Evolutionary conservation across 345 rosid species (phyloP).

Genomic region (Sisymbrium altissimum): DNA sequence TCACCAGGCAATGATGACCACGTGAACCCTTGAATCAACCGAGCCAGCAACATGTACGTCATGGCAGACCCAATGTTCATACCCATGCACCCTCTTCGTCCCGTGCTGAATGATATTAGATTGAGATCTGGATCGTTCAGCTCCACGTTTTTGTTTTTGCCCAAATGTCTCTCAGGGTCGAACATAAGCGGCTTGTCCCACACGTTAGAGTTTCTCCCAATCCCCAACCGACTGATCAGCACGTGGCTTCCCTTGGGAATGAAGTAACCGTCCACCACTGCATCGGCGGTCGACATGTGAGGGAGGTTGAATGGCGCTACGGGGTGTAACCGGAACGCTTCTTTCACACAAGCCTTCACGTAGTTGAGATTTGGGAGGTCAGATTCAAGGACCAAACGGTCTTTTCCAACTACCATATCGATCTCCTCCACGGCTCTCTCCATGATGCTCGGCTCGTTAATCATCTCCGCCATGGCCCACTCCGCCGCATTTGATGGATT

Average conservation of each 20-base stretch:
- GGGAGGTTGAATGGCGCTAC: constrained; percentile 44
- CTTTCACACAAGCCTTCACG: constrained; percentile 50
- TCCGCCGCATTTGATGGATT: constrained; percentile 58
- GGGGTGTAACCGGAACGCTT: constrained; percentile 55
- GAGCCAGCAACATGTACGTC: constrained; percentile 48
- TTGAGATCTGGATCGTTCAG: constrained; percentile 35
- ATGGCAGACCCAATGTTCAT: constrained; percentile 41
- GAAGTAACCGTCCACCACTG: constrained; percentile 38
- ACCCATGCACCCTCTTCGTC: constrained; percentile 51
- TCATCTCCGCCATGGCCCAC: constrained; percentile 59
- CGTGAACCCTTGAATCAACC: constrained; percentile 47
- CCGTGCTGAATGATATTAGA: constrained; percentile 46
- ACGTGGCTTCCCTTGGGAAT: constrained; percentile 58
- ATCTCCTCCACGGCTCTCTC: constrained; percentile 42
- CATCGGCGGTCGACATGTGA: constrained; percentile 34
- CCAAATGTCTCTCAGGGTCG: constrained; percentile 48
- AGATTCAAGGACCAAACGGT: constrained; percentile 48
- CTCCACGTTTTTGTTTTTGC: background rate
- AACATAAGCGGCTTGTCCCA: constrained; percentile 50
- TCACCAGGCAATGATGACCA: constrained; percentile 34
- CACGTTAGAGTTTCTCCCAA: constrained; percentile 46
- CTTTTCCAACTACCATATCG: constrained; percentile 46
- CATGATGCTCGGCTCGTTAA: constrained; percentile 43
- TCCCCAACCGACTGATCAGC: constrained; percentile 39
- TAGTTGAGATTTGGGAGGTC: constrained; percentile 45